These are phyloP conservation scores for Neophaeococcomyces aloes DNA, from an alignment of 2,329 filamentous ascomycete genomes.

Conservation along the genomic window DNA sequence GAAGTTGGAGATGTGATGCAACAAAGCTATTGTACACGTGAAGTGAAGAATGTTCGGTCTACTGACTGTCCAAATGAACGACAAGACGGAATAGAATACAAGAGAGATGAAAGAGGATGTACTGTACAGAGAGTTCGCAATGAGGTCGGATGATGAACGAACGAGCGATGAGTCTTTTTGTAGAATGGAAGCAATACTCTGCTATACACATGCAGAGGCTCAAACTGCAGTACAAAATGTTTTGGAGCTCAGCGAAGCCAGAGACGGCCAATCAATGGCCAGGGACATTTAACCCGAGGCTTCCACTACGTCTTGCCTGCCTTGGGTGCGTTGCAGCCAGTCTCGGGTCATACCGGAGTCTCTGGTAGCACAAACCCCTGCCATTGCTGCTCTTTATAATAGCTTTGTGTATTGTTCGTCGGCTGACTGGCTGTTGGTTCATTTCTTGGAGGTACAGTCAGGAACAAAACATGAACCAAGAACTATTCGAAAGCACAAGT, in stretches of 20 bases:
- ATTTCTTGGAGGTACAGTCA: too few species aligned
- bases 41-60: conserved; percentile 6
- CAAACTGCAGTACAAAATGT: not conserved
- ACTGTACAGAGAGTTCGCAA: conserved; percentile 9
- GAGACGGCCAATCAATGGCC: too few species aligned
- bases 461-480: too few species aligned
- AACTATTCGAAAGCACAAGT: too few species aligned
- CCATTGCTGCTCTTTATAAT: too few species aligned
- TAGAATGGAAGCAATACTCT: not conserved
- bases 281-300: too few species aligned
- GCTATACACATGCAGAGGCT: not conserved
- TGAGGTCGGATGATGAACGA: conserved; percentile 3
- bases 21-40: conserved; percentile 14
- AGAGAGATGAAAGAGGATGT: conserved; percentile 6
- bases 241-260: too few species aligned
- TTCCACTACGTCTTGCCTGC: too few species aligned
- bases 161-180: not conserved
- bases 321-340: not conserved
- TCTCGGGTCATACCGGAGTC: not conserved
- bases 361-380: too few species aligned
- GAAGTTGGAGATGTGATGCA: conserved; percentile 12
- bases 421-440: too few species aligned
- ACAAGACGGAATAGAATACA: conserved; percentile 19
- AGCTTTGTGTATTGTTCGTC: too few species aligned
- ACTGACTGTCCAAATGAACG: conserved; percentile 12